Evolutionary conservation across 1,139 yeast genomes (phyloP).

Genomic region (Taphrina communis): DNA sequence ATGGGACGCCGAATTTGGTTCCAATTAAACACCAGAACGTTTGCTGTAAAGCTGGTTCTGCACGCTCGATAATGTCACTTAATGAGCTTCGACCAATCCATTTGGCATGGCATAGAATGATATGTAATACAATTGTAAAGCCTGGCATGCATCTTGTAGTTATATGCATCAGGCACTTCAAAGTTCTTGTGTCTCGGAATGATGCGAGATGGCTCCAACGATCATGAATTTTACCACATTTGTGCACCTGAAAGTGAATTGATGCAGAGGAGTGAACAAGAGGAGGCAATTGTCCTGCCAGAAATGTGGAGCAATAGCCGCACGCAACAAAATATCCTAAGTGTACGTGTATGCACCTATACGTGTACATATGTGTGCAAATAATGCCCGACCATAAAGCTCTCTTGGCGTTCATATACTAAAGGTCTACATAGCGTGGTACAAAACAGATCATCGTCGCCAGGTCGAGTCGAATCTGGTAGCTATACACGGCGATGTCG

Average conservation of each 20-base stretch:
- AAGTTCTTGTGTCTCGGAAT: no score
- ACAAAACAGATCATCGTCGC: no score
- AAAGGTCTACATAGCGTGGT: no score
- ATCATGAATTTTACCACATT: no score
- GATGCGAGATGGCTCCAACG: no score
- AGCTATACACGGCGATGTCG: constrained; percentile 3
- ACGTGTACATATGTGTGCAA: neutral
- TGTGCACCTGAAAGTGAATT: no score
- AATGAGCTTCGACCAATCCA: neutral
- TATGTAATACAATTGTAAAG: constrained; percentile 14
- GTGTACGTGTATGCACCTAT: neutral
- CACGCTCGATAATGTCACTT: constrained; percentile 14
- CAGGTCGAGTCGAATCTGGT: no score
- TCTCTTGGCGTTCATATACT: no score
- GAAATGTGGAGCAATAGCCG: neutral
- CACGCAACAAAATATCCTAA: neutral
- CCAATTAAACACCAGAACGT: constrained; percentile 4
- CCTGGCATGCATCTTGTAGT: neutral
- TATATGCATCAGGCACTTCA: no score
- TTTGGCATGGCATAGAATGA: constrained; percentile 4
- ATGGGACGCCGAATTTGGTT: constrained; percentile 58
- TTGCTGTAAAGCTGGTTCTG: neutral
- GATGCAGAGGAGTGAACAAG: neutral
- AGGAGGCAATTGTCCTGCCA: neutral
- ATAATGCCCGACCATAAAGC: no score